Evolutionary conservation across 2,329 filamentous ascomycete genomes (phyloP).

Genomic region (Fusarium citri): DNA sequence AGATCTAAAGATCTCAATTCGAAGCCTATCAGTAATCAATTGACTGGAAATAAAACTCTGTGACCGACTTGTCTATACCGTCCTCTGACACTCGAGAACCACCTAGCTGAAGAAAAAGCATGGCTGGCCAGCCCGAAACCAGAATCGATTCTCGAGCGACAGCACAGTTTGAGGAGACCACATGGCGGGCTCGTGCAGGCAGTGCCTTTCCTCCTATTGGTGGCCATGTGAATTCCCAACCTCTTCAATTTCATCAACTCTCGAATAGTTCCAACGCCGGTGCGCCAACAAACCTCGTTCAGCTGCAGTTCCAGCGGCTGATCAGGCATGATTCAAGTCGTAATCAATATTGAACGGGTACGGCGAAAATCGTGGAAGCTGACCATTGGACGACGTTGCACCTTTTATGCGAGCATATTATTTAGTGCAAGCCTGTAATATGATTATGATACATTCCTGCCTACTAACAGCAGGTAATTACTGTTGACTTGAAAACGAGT

Average conservation of each 20-base stretch:
- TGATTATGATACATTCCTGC: conserved; percentile 32
- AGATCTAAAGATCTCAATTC: conserved; percentile 1
- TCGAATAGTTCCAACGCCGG: conserved; percentile 19
- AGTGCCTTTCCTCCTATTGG: conserved; percentile 29
- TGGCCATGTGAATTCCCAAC: conserved; percentile 40
- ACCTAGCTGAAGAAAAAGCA: conserved; percentile 15
- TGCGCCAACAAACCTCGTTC: conserved; percentile 35
- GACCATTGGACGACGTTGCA: conserved; percentile 45
- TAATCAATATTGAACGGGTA: conserved; percentile 42
- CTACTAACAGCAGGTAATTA: background rate
- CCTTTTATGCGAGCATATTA: conserved; percentile 44
- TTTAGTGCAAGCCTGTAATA: conserved; percentile 40
- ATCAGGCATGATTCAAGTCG: conserved; percentile 42
- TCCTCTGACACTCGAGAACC: conserved; percentile 5
- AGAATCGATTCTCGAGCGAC: background rate
- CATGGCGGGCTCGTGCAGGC: conserved; percentile 30
- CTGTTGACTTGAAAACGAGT: conserved; percentile 22
- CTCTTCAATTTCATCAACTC: conserved; percentile 35
- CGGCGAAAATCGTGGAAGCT: conserved; percentile 49
- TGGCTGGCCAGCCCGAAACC: conserved; percentile 3
- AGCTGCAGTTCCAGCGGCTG: conserved; percentile 39
- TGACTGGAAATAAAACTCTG: background rate
- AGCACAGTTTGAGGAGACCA: conserved; percentile 26
- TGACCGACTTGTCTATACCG: conserved; percentile 21
- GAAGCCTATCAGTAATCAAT: background rate